A percentile compares a stretch with the other conserved stretches of the same genome.
Evolutionary conservation across 176 grass and related monocot species (phyloP).

Genomic region (Ensete glaucum): DNA sequence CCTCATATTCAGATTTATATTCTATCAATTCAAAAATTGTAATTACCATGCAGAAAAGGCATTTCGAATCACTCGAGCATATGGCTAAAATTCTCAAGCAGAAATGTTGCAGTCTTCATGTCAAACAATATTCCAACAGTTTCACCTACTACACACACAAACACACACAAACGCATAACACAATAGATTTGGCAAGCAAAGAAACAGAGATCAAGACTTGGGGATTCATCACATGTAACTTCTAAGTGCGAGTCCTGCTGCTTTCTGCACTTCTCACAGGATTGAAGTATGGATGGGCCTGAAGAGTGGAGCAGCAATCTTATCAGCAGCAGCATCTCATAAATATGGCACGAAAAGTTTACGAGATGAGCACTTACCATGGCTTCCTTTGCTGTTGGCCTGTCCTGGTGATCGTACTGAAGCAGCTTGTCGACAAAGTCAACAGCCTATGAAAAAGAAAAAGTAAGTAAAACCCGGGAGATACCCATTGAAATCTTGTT

Average conservation of each 20-base stretch:
- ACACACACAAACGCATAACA: too few species aligned
- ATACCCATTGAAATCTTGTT: background rate
- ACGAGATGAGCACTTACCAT: conserved; percentile 41
- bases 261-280: conserved; percentile 13
- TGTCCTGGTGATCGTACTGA: conserved; percentile 82
- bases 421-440: conserved; percentile 84
- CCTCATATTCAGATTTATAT: too few species aligned
- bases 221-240: background rate
- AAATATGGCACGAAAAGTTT: background rate
- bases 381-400: conserved; percentile 80
- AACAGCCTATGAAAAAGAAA: conserved; percentile 42
- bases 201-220: background rate
- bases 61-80: too few species aligned
- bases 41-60: too few species aligned
- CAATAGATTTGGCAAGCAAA: background rate
- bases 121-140: too few species aligned
- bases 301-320: background rate
- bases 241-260: background rate
- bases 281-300: conserved; percentile 9
- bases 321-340: background rate
- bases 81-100: too few species aligned
- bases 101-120: too few species aligned
- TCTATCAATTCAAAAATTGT: too few species aligned
- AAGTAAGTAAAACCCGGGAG: background rate
- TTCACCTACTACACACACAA: too few species aligned